Evolutionary conservation across 139 green algal genomes (phyloP), one percentile per base, ranked within the genome.

Genomic region (Tetradesmus obliquus): DNA sequence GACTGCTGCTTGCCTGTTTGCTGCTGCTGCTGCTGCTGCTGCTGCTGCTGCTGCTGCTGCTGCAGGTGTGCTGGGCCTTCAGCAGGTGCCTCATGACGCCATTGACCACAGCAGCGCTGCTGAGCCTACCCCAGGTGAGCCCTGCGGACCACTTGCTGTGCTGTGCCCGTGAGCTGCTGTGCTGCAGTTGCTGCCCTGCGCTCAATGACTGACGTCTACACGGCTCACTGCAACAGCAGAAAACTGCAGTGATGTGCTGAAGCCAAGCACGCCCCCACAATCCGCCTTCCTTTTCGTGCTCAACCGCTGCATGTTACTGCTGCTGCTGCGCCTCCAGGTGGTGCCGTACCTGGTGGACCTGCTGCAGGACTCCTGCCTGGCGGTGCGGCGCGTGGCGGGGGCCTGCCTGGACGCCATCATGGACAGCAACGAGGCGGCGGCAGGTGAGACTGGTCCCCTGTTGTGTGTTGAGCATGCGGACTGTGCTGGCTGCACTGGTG

Each of bases 271-370:
- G 76, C 1, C 10, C n/a, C 12, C n/a, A 83, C 1, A 0, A 53
- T 1, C 22, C 1, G 76, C 76, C 76, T 17, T 9, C n/a, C 1
- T 15, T 0, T 15, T 72, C 0, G 8, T 66, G 57, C 57, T 66
- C 7, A 66, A 66, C 7, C 0, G 57, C 1, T 66, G 57, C 57
- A 2, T 71, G 0, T 19, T 71, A 1, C 60, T 71, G 60, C 60
- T 57, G 80, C n/a, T 71, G 22, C 2, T 22, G 69, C n/a, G 1
- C 19, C 76, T 88, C 32, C 95, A 97, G 92, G 93, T 97, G 15
- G 94, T 97, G 8, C 95, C 95, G 15, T 97, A 97, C 91, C 93
- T 99, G 53, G 95, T 98, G 60, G 96, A 98, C 91, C 92, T 98
- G 89, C 93, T 98, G 79, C 94, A 97, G 84, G 95, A 98, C 32